These are phyloP conservation scores for Noccaea caerulescens DNA, from an alignment of 345 rosid genomes.

Conservation along the genomic window DNA sequence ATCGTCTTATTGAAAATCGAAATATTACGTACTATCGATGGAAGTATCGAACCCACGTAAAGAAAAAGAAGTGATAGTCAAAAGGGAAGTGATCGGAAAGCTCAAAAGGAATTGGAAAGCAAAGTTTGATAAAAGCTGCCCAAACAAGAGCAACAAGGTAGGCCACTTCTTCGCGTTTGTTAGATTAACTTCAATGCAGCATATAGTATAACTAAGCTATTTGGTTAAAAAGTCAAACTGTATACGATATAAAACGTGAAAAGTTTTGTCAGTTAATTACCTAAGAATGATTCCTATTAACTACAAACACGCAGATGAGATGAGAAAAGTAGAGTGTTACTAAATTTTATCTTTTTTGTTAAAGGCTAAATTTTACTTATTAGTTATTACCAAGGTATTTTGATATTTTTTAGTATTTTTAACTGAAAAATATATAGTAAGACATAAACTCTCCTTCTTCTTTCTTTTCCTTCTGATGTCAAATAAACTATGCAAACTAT, in stretches of 20 bases:
- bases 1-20: background rate
- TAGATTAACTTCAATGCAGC: background rate
- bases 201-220: too few relatives aligned
- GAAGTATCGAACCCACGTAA: background rate
- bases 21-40: background rate
- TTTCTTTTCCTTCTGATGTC: background rate
- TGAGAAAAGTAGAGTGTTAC: background rate
- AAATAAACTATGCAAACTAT: conserved; percentile 12
- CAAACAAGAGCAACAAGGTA: conserved; percentile 19
- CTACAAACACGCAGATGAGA: background rate
- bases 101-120: conserved; percentile 28
- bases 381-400: conserved; percentile 10
- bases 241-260: background rate
- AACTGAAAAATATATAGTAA: conserved; percentile 2
- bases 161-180: background rate
- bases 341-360: conserved; percentile 3
- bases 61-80: conserved; percentile 27
- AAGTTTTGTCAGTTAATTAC: conserved; percentile 4
- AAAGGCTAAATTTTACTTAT: too few relatives aligned
- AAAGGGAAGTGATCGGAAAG: conserved; percentile 11
- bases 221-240: conserved; percentile 2
- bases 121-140: conserved; percentile 23
- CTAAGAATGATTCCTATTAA: conserved; percentile 4
- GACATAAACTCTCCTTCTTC: background rate
- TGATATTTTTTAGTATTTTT: background rate